A percentile compares a stretch with the other conserved stretches of the same genome.
Evolutionary conservation across 129 eudicot species (phyloP).

Genomic region (Flaveria trinervia): DNA sequence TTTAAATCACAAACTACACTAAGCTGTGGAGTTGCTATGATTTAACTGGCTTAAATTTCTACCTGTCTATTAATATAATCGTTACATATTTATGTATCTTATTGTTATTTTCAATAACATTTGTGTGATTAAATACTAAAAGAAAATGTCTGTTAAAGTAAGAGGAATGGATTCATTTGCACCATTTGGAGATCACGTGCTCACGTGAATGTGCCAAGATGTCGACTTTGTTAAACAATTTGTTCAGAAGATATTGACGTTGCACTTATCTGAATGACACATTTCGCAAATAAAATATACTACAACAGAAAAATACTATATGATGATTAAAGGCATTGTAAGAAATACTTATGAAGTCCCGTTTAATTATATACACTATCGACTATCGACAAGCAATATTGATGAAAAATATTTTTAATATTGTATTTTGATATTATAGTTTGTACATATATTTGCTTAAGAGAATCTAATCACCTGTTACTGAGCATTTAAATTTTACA

Average conservation of each 20-base stretch:
- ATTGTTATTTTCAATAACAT: slow-evolving; percentile 3
- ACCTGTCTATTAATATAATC: neutral
- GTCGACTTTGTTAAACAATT: slow-evolving; percentile 15
- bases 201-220: slow-evolving; percentile 41
- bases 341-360: neutral
- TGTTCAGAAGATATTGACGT: slow-evolving; percentile 17
- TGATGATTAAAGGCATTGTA: neutral
- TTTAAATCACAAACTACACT: too few relatives aligned
- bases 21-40: too few relatives aligned
- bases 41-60: too few relatives aligned
- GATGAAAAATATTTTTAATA: too few relatives aligned
- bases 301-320: neutral
- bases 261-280: slow-evolving; percentile 20
- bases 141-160: slow-evolving; percentile 14
- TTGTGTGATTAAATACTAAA: neutral
- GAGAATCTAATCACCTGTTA: too few relatives aligned
- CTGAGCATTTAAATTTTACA: too few relatives aligned
- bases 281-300: slow-evolving; percentile 9
- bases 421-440: too few relatives aligned
- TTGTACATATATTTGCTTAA: too few relatives aligned
- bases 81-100: slow-evolving; percentile 8
- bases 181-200: slow-evolving; percentile 42
- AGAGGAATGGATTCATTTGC: slow-evolving; percentile 13
- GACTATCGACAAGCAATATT: too few relatives aligned
- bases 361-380: too few relatives aligned